Evolutionary conservation across 2,329 filamentous ascomycete genomes (phyloP).

Genomic region (Plenodomus tracheiphilus): DNA sequence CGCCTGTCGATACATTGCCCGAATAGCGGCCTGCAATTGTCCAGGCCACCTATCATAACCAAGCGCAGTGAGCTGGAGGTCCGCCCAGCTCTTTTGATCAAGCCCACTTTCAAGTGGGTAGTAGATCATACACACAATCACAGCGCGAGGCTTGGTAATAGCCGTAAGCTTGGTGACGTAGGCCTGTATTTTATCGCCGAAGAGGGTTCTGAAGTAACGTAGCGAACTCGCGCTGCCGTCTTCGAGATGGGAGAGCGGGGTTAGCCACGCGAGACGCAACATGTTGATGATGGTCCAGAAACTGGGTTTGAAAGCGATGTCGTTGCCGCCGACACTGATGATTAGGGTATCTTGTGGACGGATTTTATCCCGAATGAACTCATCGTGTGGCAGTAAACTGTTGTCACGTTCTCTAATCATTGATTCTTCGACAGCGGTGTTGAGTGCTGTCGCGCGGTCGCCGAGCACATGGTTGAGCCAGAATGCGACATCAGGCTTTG

Average conservation of each 20-base stretch:
- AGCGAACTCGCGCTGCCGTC: constrained; percentile 30
- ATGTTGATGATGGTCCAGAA: constrained; percentile 35
- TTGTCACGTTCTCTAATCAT: constrained; percentile 38
- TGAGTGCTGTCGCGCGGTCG: constrained; percentile 40
- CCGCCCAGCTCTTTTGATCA: constrained; percentile 40
- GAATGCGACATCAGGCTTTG: constrained; percentile 42
- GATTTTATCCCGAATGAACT: constrained; percentile 42
- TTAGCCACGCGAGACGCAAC: constrained; percentile 38
- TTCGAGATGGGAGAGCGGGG: constrained; percentile 24
- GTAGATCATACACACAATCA: constrained; percentile 47
- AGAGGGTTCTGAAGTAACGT: constrained; percentile 37
- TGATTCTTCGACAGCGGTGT: constrained; percentile 40
- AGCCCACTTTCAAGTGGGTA: constrained; percentile 36
- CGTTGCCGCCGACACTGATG: constrained; percentile 44
- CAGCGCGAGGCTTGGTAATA: constrained; percentile 36
- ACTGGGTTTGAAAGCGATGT: constrained; percentile 38
- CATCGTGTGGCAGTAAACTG: constrained; percentile 35
- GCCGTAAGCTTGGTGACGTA: constrained; percentile 32
- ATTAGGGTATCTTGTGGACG: constrained; percentile 35
- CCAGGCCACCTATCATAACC: constrained; percentile 35
- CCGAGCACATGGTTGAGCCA: constrained; percentile 42
- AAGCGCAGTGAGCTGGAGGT: constrained; percentile 32
- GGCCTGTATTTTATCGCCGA: constrained; percentile 29
- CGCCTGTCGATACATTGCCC: constrained; percentile 35
- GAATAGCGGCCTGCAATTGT: constrained; percentile 39